A percentile compares a stretch with the other conserved stretches of the same genome.
Conservation (phyloP, 768 basidiomycete genomes). For the Mycena maculata region DNA sequence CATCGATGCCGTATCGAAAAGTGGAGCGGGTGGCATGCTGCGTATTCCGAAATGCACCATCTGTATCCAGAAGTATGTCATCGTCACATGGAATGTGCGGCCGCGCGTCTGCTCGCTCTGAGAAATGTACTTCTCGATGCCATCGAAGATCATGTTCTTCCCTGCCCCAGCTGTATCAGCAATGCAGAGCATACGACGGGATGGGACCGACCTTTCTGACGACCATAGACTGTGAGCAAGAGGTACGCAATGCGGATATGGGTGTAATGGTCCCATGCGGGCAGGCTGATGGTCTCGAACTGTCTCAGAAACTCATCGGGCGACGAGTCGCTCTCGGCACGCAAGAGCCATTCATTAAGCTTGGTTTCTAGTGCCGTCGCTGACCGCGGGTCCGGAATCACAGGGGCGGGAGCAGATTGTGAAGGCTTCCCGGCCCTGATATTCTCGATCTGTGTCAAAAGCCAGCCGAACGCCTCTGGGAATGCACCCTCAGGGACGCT, state of each 20-base stretch:
- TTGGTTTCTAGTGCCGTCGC: conserved; percentile 34
- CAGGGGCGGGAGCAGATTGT: neutral
- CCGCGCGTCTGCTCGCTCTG: conserved; percentile 52
- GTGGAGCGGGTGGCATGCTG: conserved; percentile 41
- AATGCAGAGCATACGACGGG: neutral
- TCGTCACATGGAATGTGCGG: conserved; percentile 57
- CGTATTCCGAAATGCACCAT: conserved; percentile 59
- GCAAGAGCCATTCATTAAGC: conserved; percentile 51
- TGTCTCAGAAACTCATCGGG: conserved; percentile 49
- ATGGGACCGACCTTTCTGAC: conserved; percentile 50
- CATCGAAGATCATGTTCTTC: conserved; percentile 57
- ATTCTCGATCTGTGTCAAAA: conserved; percentile 46
- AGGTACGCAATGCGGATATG: conserved; percentile 60
- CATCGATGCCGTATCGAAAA: neutral
- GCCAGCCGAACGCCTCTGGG: conserved; percentile 56
- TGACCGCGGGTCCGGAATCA: neutral
- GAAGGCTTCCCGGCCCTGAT: conserved; percentile 24
- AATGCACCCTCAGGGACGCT: conserved; percentile 43
- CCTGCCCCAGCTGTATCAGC: conserved; percentile 38
- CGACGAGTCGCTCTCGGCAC: conserved; percentile 44
- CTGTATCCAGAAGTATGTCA: conserved; percentile 66
- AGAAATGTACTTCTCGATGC: conserved; percentile 54
- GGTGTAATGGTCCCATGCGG: conserved; percentile 63
- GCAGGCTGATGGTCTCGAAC: conserved; percentile 50
- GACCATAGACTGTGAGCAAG: conserved; percentile 53